Percentiles rank a stretch among this genome's conserved stretches.
Conservation (phyloP, 2,329 filamentous ascomycete species). For the Parascedosporium putredinis region DNA sequence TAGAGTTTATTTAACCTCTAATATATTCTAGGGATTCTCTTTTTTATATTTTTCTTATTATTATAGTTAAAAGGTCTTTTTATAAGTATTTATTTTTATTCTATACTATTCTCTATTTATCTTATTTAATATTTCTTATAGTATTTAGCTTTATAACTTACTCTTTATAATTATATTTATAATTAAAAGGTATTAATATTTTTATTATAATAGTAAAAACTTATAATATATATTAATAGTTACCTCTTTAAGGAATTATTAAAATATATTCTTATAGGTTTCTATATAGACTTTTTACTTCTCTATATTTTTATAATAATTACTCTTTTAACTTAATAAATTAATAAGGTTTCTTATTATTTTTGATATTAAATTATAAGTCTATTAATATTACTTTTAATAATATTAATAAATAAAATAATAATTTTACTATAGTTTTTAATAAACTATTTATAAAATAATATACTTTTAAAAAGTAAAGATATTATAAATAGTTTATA, state of each 20-base stretch:
- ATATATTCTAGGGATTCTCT: no score
- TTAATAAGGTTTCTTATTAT: background rate
- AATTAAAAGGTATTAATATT: background rate
- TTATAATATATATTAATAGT: background rate
- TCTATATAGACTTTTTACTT: background rate
- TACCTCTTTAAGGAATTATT: slow-evolving; percentile 1
- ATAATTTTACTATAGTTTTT: slow-evolving; percentile 7
- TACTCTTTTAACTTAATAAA: background rate
- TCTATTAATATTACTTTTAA: slow-evolving; percentile 3
- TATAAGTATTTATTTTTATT: background rate
- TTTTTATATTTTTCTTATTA: background rate
- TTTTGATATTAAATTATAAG: background rate
- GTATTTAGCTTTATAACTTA: background rate
- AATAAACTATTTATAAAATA: slow-evolving; percentile 12
- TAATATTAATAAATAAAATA: slow-evolving; percentile 4
- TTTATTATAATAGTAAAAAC: slow-evolving; percentile 2
- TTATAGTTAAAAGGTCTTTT: background rate
- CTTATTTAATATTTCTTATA: background rate
- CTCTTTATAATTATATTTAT: background rate
- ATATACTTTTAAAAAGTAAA: slow-evolving; percentile 8
- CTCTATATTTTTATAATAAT: background rate
- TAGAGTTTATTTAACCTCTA: no score
- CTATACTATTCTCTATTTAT: background rate
- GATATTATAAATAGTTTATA: background rate
- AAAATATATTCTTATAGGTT: background rate